Base-by-base conservation (phyloP, 2,329 filamentous ascomycete species). In the Sporothrix globosa region DNA sequence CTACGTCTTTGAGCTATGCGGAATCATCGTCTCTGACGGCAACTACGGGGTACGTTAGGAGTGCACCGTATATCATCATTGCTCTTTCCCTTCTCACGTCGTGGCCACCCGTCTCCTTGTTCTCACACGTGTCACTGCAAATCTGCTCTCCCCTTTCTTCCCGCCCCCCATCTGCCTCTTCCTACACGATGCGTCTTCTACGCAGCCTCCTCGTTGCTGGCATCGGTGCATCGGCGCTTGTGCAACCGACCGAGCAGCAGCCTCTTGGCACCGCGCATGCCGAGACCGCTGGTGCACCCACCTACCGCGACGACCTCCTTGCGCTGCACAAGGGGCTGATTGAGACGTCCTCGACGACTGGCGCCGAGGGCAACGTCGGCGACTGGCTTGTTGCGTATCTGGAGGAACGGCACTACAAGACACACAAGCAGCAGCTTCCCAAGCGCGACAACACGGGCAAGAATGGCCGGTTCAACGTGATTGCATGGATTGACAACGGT, bases 251-350 rank as follows among this genome's bases (percentile, higher is more conserved):
- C 10, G 39, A 39, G 48, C 69, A 70, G 24, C 68, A 67, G 19
- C 69, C 53, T 7, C 39, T 67, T n/a, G 46, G 41, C 34, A 21
- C n/a, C 34, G 14, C 14, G 1, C n/a, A 27, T 10, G 48, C 30
- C 34, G 67, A 48, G 10, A 14, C 17, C 7, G 54, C 27, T 7
- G 14, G 19, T 44, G 14, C 69, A 14, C 79, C 81, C 0, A 46
- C 79, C 3, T 84, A 83, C 75, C 84, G 86, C 50, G 74, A 80
- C 3, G 78, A 81, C 52, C 85, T 97, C 0, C 84, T 97, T 56
- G 84, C 85, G 21, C 85, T 97, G 14, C 93, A 97, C 81, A 87
- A 89, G 68, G 85, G 88, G 19, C 87, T 97, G n/a, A 85, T 94
- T 41, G 84, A 90, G 71, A 90, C 90, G 58, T 85, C 90, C 66